phyloP scores from a whole-genome alignment of 2,329 filamentous ascomycete genomes.

The Thielaviopsis musarum region DNA sequence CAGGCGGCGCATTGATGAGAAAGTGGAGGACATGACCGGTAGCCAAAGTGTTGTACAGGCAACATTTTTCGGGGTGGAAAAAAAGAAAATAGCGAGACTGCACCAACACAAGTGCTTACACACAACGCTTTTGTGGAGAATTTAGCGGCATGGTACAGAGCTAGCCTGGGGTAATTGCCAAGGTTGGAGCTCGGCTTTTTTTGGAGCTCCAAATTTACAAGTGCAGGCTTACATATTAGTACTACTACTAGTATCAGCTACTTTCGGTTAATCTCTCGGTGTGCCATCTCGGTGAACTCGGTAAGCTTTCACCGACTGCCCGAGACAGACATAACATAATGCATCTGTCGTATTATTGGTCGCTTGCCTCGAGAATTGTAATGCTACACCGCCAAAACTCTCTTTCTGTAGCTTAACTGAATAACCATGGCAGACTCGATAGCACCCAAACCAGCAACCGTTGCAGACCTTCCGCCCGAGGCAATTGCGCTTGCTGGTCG shows the following conservation, averaged over 20 bases:
- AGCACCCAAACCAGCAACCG: neutral
- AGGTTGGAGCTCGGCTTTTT: neutral
- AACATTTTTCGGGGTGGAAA: no score
- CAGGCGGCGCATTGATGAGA: neutral
- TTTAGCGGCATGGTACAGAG: no score
- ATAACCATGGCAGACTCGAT: neutral
- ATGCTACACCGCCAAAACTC: neutral
- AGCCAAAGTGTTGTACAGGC: no score
- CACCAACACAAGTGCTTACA: no score
- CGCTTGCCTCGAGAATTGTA: neutral
- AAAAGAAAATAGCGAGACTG: no score
- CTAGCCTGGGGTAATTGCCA: no score
- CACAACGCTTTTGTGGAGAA: no score
- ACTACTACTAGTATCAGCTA: neutral
- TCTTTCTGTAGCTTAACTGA: neutral
- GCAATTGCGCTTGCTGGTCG: slow-evolving; percentile 47
- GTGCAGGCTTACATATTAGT: no score
- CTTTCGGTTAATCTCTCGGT: neutral
- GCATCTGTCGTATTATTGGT: neutral
- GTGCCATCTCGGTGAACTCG: neutral
- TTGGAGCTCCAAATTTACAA: neutral
- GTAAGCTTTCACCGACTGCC: neutral
- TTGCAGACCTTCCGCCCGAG: slow-evolving; percentile 35
- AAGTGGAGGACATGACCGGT: neutral
- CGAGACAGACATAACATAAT: neutral